phyloP scores from a whole-genome alignment of 176 grass and related monocot species.

The Pontederia paniculata region DNA sequence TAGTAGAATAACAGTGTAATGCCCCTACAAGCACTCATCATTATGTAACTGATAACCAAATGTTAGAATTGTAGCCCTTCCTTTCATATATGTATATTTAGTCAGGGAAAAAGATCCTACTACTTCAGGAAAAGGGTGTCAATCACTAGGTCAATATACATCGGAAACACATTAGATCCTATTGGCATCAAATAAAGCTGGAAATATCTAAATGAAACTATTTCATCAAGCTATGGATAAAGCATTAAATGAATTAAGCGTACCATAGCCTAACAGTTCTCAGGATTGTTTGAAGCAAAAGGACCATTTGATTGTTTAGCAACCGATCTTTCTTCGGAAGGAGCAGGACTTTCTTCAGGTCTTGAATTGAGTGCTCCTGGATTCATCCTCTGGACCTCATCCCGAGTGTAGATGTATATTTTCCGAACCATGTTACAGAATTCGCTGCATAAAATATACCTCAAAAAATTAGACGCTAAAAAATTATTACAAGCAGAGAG shows the following conservation, averaged over 20 bases:
- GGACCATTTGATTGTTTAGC: slow-evolving; percentile 29
- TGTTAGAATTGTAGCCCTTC: no score
- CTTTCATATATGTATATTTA: no score
- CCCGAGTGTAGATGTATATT: slow-evolving; percentile 79
- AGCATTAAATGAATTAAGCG: no score
- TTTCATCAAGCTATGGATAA: no score
- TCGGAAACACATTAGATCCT: no score
- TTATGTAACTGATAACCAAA: not conserved
- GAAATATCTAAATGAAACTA: no score
- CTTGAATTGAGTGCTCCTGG: slow-evolving; percentile 47
- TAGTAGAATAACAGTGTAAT: no score
- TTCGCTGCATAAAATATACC: slow-evolving; percentile 43
- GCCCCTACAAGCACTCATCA: not conserved
- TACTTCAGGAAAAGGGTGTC: no score
- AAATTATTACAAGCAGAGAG: not conserved
- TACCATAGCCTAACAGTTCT: slow-evolving; percentile 38
- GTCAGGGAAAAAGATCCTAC: no score
- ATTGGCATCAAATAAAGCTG: no score
- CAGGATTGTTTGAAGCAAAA: slow-evolving; percentile 32
- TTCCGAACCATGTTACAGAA: slow-evolving; percentile 85
- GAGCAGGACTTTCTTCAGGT: slow-evolving; percentile 42
- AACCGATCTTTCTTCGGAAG: slow-evolving; percentile 35
- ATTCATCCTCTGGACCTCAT: slow-evolving; percentile 86
- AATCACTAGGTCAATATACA: no score
- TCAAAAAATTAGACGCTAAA: not conserved